Base-by-base conservation (phyloP, 2,329 filamentous ascomycete species). In the Aphanoascus verrucosus region DNA sequence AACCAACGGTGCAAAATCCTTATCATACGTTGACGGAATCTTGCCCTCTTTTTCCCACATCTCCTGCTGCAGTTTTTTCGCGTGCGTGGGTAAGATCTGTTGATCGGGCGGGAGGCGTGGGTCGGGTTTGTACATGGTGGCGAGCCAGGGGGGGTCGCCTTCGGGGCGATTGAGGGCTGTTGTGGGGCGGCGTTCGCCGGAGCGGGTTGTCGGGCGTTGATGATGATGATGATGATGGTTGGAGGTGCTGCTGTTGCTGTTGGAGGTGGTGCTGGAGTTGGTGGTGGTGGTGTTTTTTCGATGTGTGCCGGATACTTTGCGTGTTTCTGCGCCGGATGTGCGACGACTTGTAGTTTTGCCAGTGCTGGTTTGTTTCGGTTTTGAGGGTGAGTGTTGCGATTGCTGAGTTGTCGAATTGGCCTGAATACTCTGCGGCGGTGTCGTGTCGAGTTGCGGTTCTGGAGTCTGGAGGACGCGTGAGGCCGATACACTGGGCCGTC, bases 81-180 rank as follows among this genome's bases (percentile, higher is more conserved):
- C 93, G 58, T 97, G 89, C 0, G 93, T 97, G 0, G 93, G 93
- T 9, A 98, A 81, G 51, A 98, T 83, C 66, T 98, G 93, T 68
- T 98, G 87, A 57, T 98, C 93, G 0, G 89, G 93, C 5, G 93
- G 93, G 34, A 98, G 75, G 56, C 89, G 84, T 31, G 93, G 93
- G 65, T 98, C 93, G 0, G 93, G 93, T 64, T 94, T 94, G 70
- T 96, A 98, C 70, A 94, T 88, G 19, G 86, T 87, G 44, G 93
- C 81, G 70, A 97, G 80, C 93, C 93, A 98, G 49, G 93, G 93
- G 8, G 93, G 89, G 52, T 97, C 91, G 17, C 93, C 93, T 73
- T 97, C 93, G 0, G 90, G 90, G 41, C 83, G 80, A 64, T 88
- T 80, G 68, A 77, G 65, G 62, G 76, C 68, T 64, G 77, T 82